These are phyloP conservation scores for Aspergillus sp. DNA, from an alignment of 2,329 filamentous ascomycete genomes.

Conservation along the genomic window DNA sequence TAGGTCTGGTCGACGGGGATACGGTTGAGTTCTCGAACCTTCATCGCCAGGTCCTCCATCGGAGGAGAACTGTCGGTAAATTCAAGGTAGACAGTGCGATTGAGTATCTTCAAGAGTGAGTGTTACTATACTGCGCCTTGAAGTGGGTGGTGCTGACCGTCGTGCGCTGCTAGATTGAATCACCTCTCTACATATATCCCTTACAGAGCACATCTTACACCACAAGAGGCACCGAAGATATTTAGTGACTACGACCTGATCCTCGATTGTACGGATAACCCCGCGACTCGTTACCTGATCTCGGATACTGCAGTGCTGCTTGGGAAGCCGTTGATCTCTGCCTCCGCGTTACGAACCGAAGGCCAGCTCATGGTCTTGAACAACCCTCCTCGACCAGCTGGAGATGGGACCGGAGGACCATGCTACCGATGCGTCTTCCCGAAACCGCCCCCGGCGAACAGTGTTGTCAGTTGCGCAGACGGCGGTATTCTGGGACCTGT, in stretches of 20 bases:
- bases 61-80: constrained; percentile 61
- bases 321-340: constrained; percentile 73
- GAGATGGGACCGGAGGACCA: constrained; percentile 58
- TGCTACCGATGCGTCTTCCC: constrained; percentile 95
- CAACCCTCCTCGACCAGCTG: constrained; percentile 60
- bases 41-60: constrained; percentile 83
- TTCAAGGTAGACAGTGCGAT: constrained; percentile 75
- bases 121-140: neutral
- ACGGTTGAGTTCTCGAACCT: constrained; percentile 82
- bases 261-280: constrained; percentile 92
- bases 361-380: constrained; percentile 89
- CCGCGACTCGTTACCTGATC: constrained; percentile 83
- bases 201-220: constrained; percentile 59
- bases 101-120: constrained; percentile 51
- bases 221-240: constrained; percentile 60
- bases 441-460: constrained; percentile 73
- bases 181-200: constrained; percentile 59
- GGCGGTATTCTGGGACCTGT: constrained; percentile 89
- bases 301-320: constrained; percentile 82
- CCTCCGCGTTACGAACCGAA: constrained; percentile 79
- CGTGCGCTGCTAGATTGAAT: constrained; percentile 54
- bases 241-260: constrained; percentile 71
- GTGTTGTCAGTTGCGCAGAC: constrained; percentile 80
- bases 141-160: neutral
- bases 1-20: constrained; percentile 85